Evolutionary conservation across 495 filamentous ascomycete genomes (phyloP).

Genomic region (Corynascus novoguineensis): DNA sequence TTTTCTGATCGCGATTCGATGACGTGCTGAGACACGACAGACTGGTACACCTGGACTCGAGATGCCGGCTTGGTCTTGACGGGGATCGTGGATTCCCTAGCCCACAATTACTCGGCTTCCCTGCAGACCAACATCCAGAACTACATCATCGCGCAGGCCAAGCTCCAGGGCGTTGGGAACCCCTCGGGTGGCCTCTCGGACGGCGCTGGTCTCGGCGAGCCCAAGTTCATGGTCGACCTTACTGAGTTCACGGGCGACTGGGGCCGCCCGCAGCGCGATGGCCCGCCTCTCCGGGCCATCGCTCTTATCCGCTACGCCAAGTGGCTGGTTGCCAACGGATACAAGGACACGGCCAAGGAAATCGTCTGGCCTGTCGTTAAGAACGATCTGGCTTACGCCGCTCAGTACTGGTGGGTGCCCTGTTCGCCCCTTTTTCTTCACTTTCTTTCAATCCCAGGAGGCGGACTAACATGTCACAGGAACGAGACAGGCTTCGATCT

Average conservation of each 20-base stretch:
- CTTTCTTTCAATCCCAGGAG: no score
- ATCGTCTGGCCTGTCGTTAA: constrained; percentile 58
- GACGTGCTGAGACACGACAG: constrained; percentile 25
- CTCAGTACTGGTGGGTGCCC: constrained; percentile 57
- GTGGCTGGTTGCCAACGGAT: constrained; percentile 46
- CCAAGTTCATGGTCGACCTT: constrained; percentile 57
- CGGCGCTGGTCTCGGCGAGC: constrained; percentile 52
- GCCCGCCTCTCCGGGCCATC: constrained; percentile 63
- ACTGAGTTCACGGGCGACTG: constrained; percentile 58
- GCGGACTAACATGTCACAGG: constrained; percentile 7
- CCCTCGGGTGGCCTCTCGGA: constrained; percentile 51
- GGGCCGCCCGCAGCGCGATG: constrained; percentile 69
- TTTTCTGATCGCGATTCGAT: background rate
- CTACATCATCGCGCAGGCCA: constrained; percentile 54
- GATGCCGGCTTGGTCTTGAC: constrained; percentile 63
- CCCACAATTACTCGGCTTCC: constrained; percentile 44
- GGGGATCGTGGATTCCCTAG: constrained; percentile 53
- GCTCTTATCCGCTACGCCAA: constrained; percentile 46
- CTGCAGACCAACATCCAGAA: constrained; percentile 53
- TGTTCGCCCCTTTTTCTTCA: no score
- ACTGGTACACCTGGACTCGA: constrained; percentile 67
- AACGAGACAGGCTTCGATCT: constrained; percentile 63
- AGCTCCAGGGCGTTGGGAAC: constrained; percentile 55
- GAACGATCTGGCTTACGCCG: constrained; percentile 65
- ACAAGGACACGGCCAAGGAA: constrained; percentile 34